Evolutionary conservation across 495 filamentous ascomycete genomes (phyloP), one percentile per base, ranked within the genome.

Genomic region (Friedmanniomyces endolithicus): DNA sequence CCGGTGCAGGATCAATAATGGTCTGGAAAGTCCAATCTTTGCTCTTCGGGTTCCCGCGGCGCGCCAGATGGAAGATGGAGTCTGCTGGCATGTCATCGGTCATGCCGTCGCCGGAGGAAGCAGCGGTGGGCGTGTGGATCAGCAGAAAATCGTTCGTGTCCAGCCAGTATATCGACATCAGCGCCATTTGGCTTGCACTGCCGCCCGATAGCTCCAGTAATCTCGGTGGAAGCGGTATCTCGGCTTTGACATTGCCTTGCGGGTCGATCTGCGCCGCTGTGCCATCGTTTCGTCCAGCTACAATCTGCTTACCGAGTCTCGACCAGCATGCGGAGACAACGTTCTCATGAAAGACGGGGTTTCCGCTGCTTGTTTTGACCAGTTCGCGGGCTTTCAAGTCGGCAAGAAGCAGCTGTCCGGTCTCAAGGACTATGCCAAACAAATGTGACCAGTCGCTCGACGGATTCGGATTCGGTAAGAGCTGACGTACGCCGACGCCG

Each of bases 301-400:
- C 78, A 22, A 99, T 73, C 66, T 95, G 90, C 65, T 94, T 97
- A 40, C 94, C 94, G 61, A 81, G 86, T 49, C 79, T 83, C 65
- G 90, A 97, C 94, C 94, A 99, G 39, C 85, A 81, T 1, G 89
- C 79, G 65, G 84, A 90, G 63, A 84, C 89, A 12, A 95, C 90
- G 25, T 83, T 81, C 25, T 78, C 71, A 56, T 81, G 85, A 55
- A 94, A 67, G 0, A 83, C 69, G 39, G 77, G 78, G 2, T 50
- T 48, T 9, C 89, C 86, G 58, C 78, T 82, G 11, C 74, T 57
- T 1, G 82, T 82, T 16, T 73, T 74, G 24, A 82, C 63, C 34
- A 85, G 70, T 46, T 72, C 76, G 35, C 79, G 76, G 23, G 79
- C 76, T 52, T 82, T 81, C 48, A 97, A 66, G 65, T 95, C 86